A percentile compares a stretch with the other conserved stretches of the same genome.
Evolutionary conservation across 2,329 filamentous ascomycete species (phyloP).

Genomic region (Xylaria sp.): DNA sequence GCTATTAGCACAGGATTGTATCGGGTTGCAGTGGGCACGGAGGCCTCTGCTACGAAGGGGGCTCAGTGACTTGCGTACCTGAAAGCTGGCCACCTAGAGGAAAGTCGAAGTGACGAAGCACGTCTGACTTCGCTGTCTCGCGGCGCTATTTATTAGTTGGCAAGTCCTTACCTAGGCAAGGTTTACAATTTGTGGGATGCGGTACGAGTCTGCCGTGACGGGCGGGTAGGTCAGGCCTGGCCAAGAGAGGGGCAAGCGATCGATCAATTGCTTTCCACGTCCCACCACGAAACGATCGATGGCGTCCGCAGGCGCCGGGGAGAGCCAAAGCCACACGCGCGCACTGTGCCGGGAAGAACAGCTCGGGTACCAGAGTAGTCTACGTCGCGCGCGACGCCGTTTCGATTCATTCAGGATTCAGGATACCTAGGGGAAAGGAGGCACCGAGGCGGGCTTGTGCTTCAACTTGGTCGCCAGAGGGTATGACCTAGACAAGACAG

Average conservation of each 20-base stretch:
- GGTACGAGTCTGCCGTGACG: conserved; percentile 3
- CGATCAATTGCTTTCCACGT: neutral
- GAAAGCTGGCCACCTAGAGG: conserved; percentile 1
- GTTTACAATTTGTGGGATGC: conserved; percentile 1
- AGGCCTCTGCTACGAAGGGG: too few relatives aligned
- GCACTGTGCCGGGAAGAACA: conserved; percentile 10
- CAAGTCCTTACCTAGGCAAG: conserved; percentile 13
- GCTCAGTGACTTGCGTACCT: neutral
- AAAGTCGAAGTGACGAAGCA: neutral
- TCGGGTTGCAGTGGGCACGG: too few relatives aligned
- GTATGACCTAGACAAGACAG: too few relatives aligned
- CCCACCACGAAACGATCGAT: neutral
- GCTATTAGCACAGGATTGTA: neutral
- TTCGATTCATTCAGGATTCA: too few relatives aligned
- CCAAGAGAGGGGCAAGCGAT: conserved; percentile 20
- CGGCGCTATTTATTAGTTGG: conserved; percentile 18
- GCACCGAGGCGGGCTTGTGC: conserved; percentile 2
- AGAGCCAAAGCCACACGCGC: neutral
- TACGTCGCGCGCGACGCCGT: too few relatives aligned
- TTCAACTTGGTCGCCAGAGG: too few relatives aligned
- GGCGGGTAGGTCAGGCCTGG: conserved; percentile 5
- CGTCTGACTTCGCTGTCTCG: neutral
- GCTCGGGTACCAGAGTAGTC: too few relatives aligned
- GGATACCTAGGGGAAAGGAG: neutral
- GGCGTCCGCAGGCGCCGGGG: neutral